Evolutionary conservation across 495 filamentous ascomycete genomes (phyloP).

Genomic region (Penicillium psychrofluorescens): DNA sequence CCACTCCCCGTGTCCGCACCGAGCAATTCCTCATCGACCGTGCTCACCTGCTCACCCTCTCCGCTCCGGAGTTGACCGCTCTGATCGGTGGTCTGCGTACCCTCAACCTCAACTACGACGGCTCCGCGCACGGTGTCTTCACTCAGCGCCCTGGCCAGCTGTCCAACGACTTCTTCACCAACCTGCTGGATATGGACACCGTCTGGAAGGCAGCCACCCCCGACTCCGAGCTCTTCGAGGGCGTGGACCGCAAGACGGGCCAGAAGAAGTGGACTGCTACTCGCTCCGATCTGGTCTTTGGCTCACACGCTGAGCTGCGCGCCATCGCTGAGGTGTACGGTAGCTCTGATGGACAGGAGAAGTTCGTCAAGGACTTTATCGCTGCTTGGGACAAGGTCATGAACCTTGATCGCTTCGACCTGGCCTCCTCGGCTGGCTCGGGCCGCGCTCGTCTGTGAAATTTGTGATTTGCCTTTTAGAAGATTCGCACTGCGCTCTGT

Average conservation of each 20-base stretch:
- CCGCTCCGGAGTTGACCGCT: conserved; percentile 59
- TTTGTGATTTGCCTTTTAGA: too few relatives aligned
- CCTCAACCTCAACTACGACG: conserved; percentile 60
- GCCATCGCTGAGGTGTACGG: conserved; percentile 63
- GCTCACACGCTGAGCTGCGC: conserved; percentile 62
- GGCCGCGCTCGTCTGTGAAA: conserved; percentile 21
- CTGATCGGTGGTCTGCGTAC: conserved; percentile 60
- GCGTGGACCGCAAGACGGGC: conserved; percentile 58
- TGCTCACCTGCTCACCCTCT: conserved; percentile 58
- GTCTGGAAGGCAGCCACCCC: conserved; percentile 48
- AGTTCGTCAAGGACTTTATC: conserved; percentile 64
- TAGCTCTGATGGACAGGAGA: conserved; percentile 42
- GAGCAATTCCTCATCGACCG: conserved; percentile 63
- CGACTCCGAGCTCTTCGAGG: conserved; percentile 50
- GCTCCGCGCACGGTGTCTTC: conserved; percentile 54
- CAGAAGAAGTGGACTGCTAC: conserved; percentile 60
- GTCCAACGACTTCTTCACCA: conserved; percentile 71
- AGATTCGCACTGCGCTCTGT: too few relatives aligned
- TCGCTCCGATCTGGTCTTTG: conserved; percentile 62
- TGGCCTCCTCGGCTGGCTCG: conserved; percentile 16
- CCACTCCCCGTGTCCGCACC: conserved; percentile 46
- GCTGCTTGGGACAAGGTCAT: conserved; percentile 65
- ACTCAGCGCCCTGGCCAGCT: conserved; percentile 56
- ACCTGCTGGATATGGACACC: conserved; percentile 59
- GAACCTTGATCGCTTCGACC: conserved; percentile 62